Evolutionary conservation across 345 rosid genomes (phyloP), one percentile per base, ranked within the genome.

Genomic region (Lumnitzera littorea): DNA sequence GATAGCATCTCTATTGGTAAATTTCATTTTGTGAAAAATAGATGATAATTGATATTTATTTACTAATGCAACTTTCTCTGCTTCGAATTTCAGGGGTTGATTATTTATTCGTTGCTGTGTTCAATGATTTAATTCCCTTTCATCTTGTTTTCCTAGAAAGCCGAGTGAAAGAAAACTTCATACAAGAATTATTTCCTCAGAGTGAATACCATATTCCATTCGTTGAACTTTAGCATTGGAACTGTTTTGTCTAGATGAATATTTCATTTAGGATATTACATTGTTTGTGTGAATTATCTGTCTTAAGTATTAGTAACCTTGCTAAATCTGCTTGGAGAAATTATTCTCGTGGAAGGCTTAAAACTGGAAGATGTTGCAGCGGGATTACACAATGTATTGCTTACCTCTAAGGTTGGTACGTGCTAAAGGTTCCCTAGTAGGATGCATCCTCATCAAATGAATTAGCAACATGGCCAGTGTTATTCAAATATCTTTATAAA

Each of bases 81-180:
- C 48, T 24, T 3, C 51, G 31, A 68, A 57, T 47, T 74, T 54
- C 61, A 89, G 98, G 96, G 29, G 48, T 81, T 57, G 96, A 89
- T 77, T 92, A 79, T 74, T 63, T 92, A 63, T 82, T 91, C 47
- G 91, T 78, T 67, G 91, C 96, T 72, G 94, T 96, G 49, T 79
- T 61, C 63, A 72, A 60, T 17, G 78, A 79, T 64, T 55, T 72
- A 65, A 67, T 79, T 46, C 76, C 80, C 36, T 49, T 78, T 17
- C 80, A 79, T 65, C 80, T 60, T 24, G 83, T 51, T 17, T 63
- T 79, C 61, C 69, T 79, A 1, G 74, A 70, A 62, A 72, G 60
- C 63, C 69, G 81, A 69, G 84, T 82, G 76, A 76, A 76, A 48
- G 47, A 7, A 63, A 41, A 13, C 25, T 51, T 23, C 15, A 27